phyloP scores from a whole-genome alignment of 164 flowering plant species.

The Magnolia changhungtana region DNA sequence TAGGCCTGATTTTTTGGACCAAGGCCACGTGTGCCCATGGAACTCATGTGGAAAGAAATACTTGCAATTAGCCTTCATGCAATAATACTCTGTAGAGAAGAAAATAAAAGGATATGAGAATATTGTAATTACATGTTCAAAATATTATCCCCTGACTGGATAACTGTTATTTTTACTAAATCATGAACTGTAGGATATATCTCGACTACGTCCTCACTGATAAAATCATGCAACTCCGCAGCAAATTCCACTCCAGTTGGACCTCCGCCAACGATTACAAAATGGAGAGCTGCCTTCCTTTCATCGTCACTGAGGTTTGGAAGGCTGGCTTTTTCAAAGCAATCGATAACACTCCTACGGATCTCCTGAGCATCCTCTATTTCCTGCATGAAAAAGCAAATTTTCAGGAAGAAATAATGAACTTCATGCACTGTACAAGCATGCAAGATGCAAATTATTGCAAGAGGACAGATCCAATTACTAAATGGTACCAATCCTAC shows the following conservation, averaged over 20 bases:
- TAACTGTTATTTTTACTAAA: slow-evolving; percentile 62
- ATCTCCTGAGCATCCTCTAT: slow-evolving; percentile 86
- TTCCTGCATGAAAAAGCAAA: slow-evolving; percentile 47
- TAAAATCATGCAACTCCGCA: slow-evolving; percentile 89
- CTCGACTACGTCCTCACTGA: slow-evolving; percentile 64
- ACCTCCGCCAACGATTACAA: slow-evolving; percentile 97
- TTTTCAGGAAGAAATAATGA: neutral
- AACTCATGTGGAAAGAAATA: neutral
- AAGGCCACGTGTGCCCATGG: neutral
- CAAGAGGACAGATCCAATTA: neutral
- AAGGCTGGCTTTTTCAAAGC: slow-evolving; percentile 80
- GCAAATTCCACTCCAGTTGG: slow-evolving; percentile 98
- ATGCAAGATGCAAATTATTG: neutral
- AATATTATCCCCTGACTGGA: slow-evolving; percentile 80
- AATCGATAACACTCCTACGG: slow-evolving; percentile 67
- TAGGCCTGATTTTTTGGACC: neutral
- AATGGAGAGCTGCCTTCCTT: slow-evolving; percentile 66
- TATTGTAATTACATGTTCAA: slow-evolving; percentile 56
- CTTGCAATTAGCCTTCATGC: neutral
- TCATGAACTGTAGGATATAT: slow-evolving; percentile 66
- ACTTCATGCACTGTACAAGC: neutral
- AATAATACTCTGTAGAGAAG: neutral
- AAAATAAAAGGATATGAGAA: neutral
- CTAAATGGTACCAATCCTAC: too few species aligned
- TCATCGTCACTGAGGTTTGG: slow-evolving; percentile 77